Evolutionary conservation across 2,329 filamentous ascomycete species (phyloP), one percentile per base, ranked within the genome.

Genomic region (Xylaria digitata): DNA sequence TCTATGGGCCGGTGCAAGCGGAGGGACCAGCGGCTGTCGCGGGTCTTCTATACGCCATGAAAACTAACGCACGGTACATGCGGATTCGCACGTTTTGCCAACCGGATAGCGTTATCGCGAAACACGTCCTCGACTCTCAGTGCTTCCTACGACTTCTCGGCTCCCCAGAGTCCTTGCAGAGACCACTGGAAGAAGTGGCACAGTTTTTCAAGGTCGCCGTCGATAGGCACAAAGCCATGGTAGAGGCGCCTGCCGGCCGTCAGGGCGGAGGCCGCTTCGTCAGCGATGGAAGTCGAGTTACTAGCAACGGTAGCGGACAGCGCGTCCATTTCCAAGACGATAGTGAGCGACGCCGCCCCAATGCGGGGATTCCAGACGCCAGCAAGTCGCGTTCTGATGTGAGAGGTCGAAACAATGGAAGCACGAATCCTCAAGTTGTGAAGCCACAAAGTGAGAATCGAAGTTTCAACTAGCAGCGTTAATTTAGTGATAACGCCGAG

Each of bases 61-160:
- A 82, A 66, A 76, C 79, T 30, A 84, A 88, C 70, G 84, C 86
- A 1, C 80, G 86, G 43, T 79, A 78, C 8, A 83, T 89, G 77
- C 79, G 83, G 23, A 74, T 88, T 43, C 83, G 85, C 45, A 88
- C 86, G 0, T 86, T 84, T 68, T 88, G 86, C 74, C 84, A 87
- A 70, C 86, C 86, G 0, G 87, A 89, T 72, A 80, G 83, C 0
- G 85, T 86, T 26, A 81, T 88, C 61, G 85, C 85, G 3, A 88
- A 87, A 79, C 86, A 88, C 73, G 77, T 89, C 6, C 76, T 86
- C 2, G 86, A 89, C 69, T 73, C 83, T 0, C 84, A 86, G 77
- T 80, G 79, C 8, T 75, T 88, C 2, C 81, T 87, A 67, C 81
- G 83, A 66, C 75, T 87, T 19, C 75, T 88, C 3, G 84, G 84